Evolutionary conservation across 108 stramenopile genomes (phyloP), one percentile per base, ranked within the genome.

Genomic region (Cylindrotheca closterium): DNA sequence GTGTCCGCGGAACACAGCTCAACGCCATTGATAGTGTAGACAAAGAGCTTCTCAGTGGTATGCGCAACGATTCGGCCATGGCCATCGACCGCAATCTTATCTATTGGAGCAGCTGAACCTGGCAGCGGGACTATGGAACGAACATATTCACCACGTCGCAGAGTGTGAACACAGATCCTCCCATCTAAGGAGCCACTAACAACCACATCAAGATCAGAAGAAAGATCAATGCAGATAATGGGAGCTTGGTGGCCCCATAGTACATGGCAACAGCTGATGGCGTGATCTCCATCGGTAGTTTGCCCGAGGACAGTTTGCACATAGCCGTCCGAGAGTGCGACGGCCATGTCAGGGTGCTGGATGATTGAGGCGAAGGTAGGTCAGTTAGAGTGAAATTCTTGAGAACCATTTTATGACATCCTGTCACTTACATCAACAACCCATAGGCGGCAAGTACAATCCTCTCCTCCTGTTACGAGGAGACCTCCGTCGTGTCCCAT

Each of bases 371-470:
- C n/a, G n/a, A n/a, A n/a, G n/a, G n/a, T n/a, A n/a, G n/a, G n/a
- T n/a, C n/a, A n/a, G n/a, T n/a, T n/a, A n/a, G n/a, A n/a, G n/a
- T n/a, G n/a, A n/a, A n/a, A n/a, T n/a, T n/a, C n/a, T n/a, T n/a
- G n/a, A n/a, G n/a, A n/a, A n/a, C n/a, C n/a, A n/a, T n/a, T n/a
- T n/a, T n/a, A n/a, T n/a, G n/a, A n/a, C n/a, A n/a, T n/a, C n/a
- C n/a, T n/a, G n/a, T n/a, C 15, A 42, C 37, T 42, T 42, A 42
- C 37, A 60, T 89, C 89, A 28, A 88, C 75, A 34, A 89, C 82
- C 86, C 85, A 91, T 4, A 94, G 71, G 19, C 82, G 72, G 60
- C 86, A 82, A n/a, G 88, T 93, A 47, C 75, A 74, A 65, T 94
- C 93, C 22, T 86, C 71, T 25, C 87, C 88, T 23, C 93, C 93